Evolutionary conservation across 164 flowering plant genomes (phyloP).

Genomic region (Tetracentron sinense): DNA sequence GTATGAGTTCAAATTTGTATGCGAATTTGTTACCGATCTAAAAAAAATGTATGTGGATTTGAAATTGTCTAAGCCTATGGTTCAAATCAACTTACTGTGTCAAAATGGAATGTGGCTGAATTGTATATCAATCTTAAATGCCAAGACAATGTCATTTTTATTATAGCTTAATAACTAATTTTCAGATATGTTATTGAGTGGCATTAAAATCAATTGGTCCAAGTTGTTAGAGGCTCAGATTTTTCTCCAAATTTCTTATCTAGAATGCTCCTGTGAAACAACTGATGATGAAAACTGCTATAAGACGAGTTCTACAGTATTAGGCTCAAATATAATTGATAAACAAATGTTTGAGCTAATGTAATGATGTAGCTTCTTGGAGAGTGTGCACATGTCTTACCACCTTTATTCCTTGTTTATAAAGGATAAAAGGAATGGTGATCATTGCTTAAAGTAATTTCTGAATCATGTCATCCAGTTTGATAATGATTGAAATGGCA

Average conservation of each 20-base stretch:
- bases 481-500: background rate
- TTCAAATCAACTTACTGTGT: background rate
- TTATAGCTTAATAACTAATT: background rate
- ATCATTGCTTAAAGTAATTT: background rate
- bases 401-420: background rate
- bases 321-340: background rate
- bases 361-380: background rate
- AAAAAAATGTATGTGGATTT: too few species aligned
- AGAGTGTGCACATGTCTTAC: background rate
- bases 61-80: background rate
- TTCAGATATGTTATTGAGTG: background rate
- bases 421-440: background rate
- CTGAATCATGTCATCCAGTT: background rate
- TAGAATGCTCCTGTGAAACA: background rate
- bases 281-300: background rate
- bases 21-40: too few species aligned
- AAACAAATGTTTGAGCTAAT: too few species aligned
- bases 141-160: too few species aligned
- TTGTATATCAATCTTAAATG: background rate
- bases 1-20: constrained; percentile 29
- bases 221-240: background rate
- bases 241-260: background rate
- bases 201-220: background rate
- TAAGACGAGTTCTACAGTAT: background rate
- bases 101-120: background rate